Base-by-base conservation (phyloP, 768 basidiomycete genomes). In the Lactarius trivialis region DNA sequence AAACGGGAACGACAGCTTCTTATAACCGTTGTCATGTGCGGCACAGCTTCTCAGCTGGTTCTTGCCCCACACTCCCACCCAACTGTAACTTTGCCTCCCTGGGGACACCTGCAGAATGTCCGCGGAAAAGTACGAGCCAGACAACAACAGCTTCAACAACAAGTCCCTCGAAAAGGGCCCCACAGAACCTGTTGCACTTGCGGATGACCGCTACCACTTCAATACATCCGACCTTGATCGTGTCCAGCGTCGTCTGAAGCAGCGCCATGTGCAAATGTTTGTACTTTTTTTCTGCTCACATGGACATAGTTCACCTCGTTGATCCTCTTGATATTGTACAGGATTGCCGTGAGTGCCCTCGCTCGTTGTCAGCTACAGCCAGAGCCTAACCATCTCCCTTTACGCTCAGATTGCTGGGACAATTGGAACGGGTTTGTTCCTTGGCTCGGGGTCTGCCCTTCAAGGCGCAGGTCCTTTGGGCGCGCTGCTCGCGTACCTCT, bases 181-280 rank as follows among this genome's bases (percentile, higher is more conserved):
- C 45, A 55, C 68, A n/a, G 68, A 64, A 49, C 65, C 68, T 61
- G 71, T 67, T 60, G 68, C 65, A 50, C 60, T 36, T 19, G n/a
- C 65, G 36, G 70, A 73, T 63, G 63, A 68, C 37, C 65, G 65
- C 28, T 74, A 73, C 71, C 75, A 78, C 49, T 81, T 87, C 63
- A 82, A 85, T 65, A 78, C 75, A n/a, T 78, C 81, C 58, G 85
- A 87, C 70, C 75, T 85, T 54, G 89, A 90, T 69, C 78, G 77
- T 33, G 86, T 91, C 5, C 88, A 90, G 68, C 81, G 88, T 32
- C 81, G 81, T 39, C 79, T 90, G 39, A 83, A 88, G 73, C 86
- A 89, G 73, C 82, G 88, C 33, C 88, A 89, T 82, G 84, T 88
- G 15, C 88, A 89, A 71, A 90, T 90, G 88, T 85, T 68, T 57